These are phyloP conservation scores for Metarhizium robertsii DNA, from an alignment of 2,329 filamentous ascomycete species.

Conservation along the genomic window DNA sequence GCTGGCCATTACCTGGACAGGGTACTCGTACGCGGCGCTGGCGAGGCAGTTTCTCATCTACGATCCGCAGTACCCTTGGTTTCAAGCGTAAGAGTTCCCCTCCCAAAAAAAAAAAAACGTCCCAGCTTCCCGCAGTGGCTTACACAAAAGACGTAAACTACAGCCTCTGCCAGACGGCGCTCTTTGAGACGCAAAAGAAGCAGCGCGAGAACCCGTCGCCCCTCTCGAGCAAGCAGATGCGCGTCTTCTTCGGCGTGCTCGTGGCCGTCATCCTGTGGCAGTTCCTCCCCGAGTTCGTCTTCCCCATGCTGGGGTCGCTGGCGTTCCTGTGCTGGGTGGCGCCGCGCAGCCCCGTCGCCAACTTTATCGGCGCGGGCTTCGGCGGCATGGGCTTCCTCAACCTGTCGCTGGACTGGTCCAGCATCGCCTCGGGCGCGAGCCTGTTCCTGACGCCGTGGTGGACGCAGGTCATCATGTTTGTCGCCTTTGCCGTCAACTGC, in stretches of 20 bases:
- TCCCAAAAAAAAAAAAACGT: no score
- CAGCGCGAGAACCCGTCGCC: conserved; percentile 40
- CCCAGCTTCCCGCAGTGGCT: no score
- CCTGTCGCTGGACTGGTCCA: conserved; percentile 51
- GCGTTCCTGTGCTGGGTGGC: conserved; percentile 57
- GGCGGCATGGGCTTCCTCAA: conserved; percentile 55
- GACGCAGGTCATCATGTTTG: conserved; percentile 47
- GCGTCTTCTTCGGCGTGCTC: conserved; percentile 45
- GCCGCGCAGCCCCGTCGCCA: conserved; percentile 45
- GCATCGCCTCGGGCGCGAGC: conserved; percentile 41
- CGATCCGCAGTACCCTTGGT: conserved; percentile 37
- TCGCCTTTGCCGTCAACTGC: conserved; percentile 44
- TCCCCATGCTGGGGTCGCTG: conserved; percentile 49
- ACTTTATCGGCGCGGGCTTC: conserved; percentile 51
- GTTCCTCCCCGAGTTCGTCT: conserved; percentile 51
- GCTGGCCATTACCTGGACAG: conserved; percentile 45
- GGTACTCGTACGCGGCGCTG: conserved; percentile 49
- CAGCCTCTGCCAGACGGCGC: conserved; percentile 41
- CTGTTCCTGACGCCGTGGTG: conserved; percentile 49
- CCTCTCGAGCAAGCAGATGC: conserved; percentile 42
- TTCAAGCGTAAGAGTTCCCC: conserved; percentile 25
- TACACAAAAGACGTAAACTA: no score
- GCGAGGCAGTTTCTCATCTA: conserved; percentile 48
- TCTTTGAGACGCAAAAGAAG: conserved; percentile 48
- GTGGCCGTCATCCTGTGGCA: conserved; percentile 49